Conservation (phyloP, 768 basidiomycete genomes). For the Lyophyllum decastes region DNA sequence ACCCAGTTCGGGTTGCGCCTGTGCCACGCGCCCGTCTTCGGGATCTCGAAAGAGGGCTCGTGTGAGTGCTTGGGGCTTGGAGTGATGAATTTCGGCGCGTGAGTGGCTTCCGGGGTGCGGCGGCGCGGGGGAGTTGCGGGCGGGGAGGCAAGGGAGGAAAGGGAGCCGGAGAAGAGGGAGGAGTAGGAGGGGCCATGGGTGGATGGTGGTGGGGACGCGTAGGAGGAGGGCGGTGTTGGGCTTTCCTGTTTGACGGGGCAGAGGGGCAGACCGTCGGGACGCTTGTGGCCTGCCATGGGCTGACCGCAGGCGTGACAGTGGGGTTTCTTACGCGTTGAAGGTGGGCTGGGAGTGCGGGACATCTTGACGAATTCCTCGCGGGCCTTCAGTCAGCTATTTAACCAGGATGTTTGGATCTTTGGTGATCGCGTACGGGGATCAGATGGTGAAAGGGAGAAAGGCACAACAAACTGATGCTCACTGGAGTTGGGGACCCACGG, state of each 20-base stretch:
- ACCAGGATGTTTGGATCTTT: too few species aligned
- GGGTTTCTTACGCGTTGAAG: conserved; percentile 23
- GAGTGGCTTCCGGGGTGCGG: conserved; percentile 2
- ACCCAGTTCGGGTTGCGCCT: conserved; percentile 35
- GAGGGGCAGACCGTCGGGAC: conserved; percentile 27
- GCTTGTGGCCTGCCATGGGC: conserved; percentile 42
- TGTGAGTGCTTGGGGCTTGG: background rate
- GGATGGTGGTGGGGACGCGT: background rate
- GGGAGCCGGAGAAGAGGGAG: background rate
- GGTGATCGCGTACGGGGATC: too few species aligned
- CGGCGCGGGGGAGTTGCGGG: conserved; percentile 6
- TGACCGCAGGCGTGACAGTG: conserved; percentile 32
- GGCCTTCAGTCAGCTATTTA: too few species aligned
- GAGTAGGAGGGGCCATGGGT: background rate
- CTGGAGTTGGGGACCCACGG: conserved; percentile 3
- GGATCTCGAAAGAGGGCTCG: conserved; percentile 13
- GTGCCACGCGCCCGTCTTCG: conserved; percentile 24
- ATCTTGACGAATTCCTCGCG: too few species aligned
- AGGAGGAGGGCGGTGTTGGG: background rate
- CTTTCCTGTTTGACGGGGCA: conserved; percentile 24
- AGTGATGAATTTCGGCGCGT: background rate
- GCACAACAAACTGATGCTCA: background rate
- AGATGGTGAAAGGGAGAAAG: background rate
- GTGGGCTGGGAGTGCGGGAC: background rate
- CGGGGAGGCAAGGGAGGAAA: conserved; percentile 5